phyloP scores from a whole-genome alignment of 2,329 filamentous ascomycete genomes.

The Aaosphaeria arxii region DNA sequence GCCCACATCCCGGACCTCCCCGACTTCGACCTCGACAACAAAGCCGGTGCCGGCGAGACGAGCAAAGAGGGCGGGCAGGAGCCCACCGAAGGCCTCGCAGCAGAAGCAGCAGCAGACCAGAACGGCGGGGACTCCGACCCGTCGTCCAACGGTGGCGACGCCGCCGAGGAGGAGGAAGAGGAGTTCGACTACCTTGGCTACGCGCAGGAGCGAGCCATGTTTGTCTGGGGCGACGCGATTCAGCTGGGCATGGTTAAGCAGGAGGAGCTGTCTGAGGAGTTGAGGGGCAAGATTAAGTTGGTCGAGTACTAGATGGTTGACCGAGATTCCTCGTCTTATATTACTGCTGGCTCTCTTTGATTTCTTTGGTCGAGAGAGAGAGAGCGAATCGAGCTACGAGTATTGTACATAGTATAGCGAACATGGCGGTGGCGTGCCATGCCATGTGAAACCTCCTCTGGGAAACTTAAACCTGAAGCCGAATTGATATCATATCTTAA shows the following conservation, averaged over 20 bases:
- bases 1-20: slow-evolving; percentile 78
- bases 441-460: no score
- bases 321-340: not conserved
- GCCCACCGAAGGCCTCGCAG: slow-evolving; percentile 21
- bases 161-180: slow-evolving; percentile 57
- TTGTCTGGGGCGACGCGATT: slow-evolving; percentile 92
- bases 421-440: no score
- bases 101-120: slow-evolving; percentile 14
- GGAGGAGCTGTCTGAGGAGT: slow-evolving; percentile 71
- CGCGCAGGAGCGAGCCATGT: slow-evolving; percentile 83
- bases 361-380: no score
- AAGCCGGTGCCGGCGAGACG: not conserved
- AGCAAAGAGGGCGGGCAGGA: slow-evolving; percentile 6
- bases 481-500: no score
- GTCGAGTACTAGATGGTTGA: slow-evolving; percentile 66
- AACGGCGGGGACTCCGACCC: slow-evolving; percentile 19
- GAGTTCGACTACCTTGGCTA: slow-evolving; percentile 94
- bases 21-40: slow-evolving; percentile 35
- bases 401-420: no score
- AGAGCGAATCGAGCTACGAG: no score
- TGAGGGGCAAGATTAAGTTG: slow-evolving; percentile 65
- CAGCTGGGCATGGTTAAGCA: slow-evolving; percentile 68
- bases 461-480: no score
- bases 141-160: slow-evolving; percentile 24
- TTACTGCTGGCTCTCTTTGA: no score